phyloP scores from a whole-genome alignment of 2,329 filamentous ascomycete species.

The Pseudogymnoascus sp. region DNA sequence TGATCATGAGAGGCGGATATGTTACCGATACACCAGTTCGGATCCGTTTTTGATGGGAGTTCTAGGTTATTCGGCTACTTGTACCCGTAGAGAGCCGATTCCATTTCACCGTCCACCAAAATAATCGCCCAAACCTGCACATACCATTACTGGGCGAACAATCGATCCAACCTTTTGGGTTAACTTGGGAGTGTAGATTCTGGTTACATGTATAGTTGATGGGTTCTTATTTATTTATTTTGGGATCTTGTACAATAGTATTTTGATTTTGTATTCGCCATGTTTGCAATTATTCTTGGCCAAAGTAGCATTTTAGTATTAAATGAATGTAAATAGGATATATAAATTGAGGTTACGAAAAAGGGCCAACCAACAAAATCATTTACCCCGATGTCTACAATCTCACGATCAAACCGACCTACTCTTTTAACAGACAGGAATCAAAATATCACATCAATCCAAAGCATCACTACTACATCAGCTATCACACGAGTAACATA shows the following conservation, averaged over 20 bases:
- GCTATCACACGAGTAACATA: background rate
- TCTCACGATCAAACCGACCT: too few species aligned
- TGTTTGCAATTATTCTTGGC: too few species aligned
- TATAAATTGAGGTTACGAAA: background rate
- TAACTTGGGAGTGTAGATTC: background rate
- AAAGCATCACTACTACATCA: background rate
- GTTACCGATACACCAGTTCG: slow-evolving; percentile 9
- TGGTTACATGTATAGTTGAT: background rate
- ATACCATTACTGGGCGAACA: background rate
- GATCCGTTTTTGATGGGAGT: slow-evolving; percentile 6
- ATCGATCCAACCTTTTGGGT: background rate
- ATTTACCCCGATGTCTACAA: too few species aligned
- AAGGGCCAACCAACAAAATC: background rate
- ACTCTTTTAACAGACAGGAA: too few species aligned
- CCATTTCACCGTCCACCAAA: background rate
- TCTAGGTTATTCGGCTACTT: background rate
- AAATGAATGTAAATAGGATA: background rate
- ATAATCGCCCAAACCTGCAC: background rate
- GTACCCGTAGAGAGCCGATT: background rate
- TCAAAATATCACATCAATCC: background rate
- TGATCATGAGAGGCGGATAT: slow-evolving; percentile 9
- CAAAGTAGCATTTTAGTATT: too few species aligned
- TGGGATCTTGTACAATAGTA: background rate
- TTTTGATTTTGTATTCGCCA: background rate
- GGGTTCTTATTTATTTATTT: background rate